Evolutionary conservation across 345 rosid genomes (phyloP), one percentile per base, ranked within the genome.

Genomic region (Geranium rotundifolium): DNA sequence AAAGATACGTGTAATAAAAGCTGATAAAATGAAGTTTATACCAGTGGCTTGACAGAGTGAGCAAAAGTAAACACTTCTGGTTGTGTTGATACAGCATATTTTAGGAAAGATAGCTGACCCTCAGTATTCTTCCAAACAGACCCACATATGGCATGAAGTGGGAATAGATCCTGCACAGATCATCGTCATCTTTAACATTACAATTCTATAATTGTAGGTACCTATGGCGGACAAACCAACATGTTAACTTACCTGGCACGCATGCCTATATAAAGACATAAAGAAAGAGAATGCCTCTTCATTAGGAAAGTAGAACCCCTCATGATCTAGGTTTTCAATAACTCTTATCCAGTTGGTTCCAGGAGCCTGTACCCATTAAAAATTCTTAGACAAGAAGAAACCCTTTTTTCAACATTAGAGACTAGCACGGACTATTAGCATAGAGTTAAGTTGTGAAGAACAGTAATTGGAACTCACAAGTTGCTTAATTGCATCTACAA

Each of bases 21-120:
- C 64, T 31, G 57, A 19, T n/a, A 50, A 66, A 23, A 54, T 46
- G 52, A 46, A 46, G 52, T 46, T 46, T 80, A 77, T 87, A 93
- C 99, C 90, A 93, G 80, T 77, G 81, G 88, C 76, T 90, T 83
- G 63, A 74, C 76, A 71, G 96, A 88, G 73, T 93, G 85, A 39
- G 75, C 83, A 77, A 88, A 93, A 70, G 95, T 85, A 73, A 93
- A 90, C 69, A 90, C 81, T 77, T 93, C 99, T 1, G 95, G 89
- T 2, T 82, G 85, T 18, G 97, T 87, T 41, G 76, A 69, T 37
- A 85, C 80, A 61, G 97, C 96, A 80, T 83, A 82, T 77, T 77
- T 90, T 34, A 93, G 87, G 76, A 93, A 78, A 66, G 99, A 86
- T 74, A 90, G 63, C 60, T 93, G 99, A 54, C 96, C 99, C 65